These are phyloP conservation scores for Diaporthe velutina DNA, from an alignment of 2,329 filamentous ascomycete genomes.

Conservation along the genomic window DNA sequence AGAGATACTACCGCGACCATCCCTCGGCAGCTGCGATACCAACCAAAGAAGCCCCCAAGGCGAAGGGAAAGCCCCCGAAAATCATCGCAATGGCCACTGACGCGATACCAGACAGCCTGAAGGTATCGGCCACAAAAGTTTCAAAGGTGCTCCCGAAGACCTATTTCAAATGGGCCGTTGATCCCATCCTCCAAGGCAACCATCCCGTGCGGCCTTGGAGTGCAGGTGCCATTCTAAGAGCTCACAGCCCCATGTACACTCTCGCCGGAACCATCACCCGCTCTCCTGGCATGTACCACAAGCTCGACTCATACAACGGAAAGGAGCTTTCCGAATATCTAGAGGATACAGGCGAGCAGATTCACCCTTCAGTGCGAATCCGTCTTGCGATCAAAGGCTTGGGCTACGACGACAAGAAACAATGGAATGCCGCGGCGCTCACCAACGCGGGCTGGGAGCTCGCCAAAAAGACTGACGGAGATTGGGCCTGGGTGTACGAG, in stretches of 20 bases:
- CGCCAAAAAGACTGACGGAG: slow-evolving; percentile 49
- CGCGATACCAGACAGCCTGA: slow-evolving; percentile 32
- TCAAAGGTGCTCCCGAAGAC: slow-evolving; percentile 15
- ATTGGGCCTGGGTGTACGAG: slow-evolving; percentile 69
- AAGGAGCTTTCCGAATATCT: slow-evolving; percentile 55
- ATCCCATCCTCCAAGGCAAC: slow-evolving; percentile 61
- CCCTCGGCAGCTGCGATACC: slow-evolving; percentile 35
- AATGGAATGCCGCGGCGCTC: slow-evolving; percentile 63
- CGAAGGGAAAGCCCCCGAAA: slow-evolving; percentile 31
- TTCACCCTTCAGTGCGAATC: slow-evolving; percentile 68
- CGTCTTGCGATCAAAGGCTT: slow-evolving; percentile 64
- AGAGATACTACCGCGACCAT: slow-evolving; percentile 42
- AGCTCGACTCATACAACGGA: slow-evolving; percentile 56
- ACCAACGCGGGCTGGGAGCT: slow-evolving; percentile 57
- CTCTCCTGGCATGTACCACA: slow-evolving; percentile 63
- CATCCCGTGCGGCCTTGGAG: slow-evolving; percentile 62
- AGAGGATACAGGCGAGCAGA: slow-evolving; percentile 66
- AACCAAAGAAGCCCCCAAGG: slow-evolving; percentile 35
- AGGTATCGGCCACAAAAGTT: slow-evolving; percentile 13
- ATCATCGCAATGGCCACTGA: slow-evolving; percentile 22
- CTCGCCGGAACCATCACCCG: slow-evolving; percentile 58
- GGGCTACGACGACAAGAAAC: slow-evolving; percentile 59
- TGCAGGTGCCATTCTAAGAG: slow-evolving; percentile 58
- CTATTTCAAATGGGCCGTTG: slow-evolving; percentile 57
- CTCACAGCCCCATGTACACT: slow-evolving; percentile 56